Conservation (phyloP, 177 flowering plant species). For the Telopea speciosissima region DNA sequence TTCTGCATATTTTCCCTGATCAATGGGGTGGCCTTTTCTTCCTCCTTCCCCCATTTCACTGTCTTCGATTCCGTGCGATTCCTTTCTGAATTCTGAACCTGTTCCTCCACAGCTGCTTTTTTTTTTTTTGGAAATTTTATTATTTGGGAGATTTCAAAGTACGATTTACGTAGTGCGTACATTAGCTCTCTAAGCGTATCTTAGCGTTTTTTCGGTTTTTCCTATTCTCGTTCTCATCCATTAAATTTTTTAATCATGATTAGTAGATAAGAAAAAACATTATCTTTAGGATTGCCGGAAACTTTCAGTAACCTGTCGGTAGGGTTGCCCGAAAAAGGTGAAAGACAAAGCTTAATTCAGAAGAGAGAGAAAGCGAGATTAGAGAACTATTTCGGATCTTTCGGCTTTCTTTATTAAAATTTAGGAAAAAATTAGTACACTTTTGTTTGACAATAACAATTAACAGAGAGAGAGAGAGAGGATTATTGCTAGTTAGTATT, state of each 20-base stretch:
- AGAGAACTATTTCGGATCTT: not conserved
- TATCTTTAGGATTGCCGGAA: conserved; percentile 19
- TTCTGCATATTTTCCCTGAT: conserved; percentile 11
- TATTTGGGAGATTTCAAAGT: not conserved
- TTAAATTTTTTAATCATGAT: not conserved
- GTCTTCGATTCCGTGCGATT: conserved; percentile 19
- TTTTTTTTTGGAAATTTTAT: not conserved
- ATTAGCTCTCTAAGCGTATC: not conserved
- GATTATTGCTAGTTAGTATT: too few relatives aligned
- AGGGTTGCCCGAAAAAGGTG: conserved; percentile 23
- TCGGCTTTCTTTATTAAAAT: not conserved
- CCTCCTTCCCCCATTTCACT: conserved; percentile 7
- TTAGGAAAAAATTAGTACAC: not conserved
- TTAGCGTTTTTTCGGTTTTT: not conserved
- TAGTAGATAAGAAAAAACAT: not conserved
- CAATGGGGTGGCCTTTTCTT: too few relatives aligned
- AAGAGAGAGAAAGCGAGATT: not conserved
- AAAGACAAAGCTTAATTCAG: conserved; percentile 2
- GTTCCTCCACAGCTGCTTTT: conserved; percentile 1
- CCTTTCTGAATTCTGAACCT: not conserved
- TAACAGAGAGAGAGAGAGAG: not conserved
- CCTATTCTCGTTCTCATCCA: too few relatives aligned
- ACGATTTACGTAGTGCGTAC: not conserved
- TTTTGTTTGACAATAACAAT: not conserved
- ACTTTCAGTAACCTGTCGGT: conserved; percentile 35